phyloP scores from a whole-genome alignment of 164 flowering plant genomes.

The Houttuynia cordata region DNA sequence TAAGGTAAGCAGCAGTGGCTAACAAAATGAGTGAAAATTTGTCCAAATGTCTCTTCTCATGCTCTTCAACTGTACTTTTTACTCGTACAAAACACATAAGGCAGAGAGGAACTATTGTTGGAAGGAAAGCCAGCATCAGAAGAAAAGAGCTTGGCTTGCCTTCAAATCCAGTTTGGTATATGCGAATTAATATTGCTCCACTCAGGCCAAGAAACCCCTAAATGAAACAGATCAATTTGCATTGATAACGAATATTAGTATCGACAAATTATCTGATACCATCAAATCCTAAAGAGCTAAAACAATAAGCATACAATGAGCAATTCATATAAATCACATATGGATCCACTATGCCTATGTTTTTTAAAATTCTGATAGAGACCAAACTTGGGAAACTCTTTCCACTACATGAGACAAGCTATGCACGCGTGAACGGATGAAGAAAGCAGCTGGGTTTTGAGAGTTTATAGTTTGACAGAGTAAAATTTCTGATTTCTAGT shows the following conservation, averaged over 20 bases:
- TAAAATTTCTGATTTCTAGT: no score
- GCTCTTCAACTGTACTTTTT: conserved; percentile 13
- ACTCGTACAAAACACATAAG: conserved; percentile 59
- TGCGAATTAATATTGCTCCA: conserved; percentile 77
- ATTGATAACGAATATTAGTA: background rate
- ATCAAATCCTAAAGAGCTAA: no score
- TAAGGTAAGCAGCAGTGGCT: conserved; percentile 50
- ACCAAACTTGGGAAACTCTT: no score
- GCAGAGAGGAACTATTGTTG: conserved; percentile 38
- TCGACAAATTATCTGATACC: background rate
- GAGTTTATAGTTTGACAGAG: no score
- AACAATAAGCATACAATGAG: no score
- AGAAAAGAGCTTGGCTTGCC: conserved; percentile 53
- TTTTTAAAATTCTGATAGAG: no score
- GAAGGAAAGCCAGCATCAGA: conserved; percentile 63
- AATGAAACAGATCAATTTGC: conserved; percentile 1
- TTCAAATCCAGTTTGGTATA: conserved; percentile 41
- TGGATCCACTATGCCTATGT: no score
- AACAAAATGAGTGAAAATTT: conserved; percentile 49
- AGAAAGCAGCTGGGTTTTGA: no score
- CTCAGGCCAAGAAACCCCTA: conserved; percentile 95
- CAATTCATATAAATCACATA: no score
- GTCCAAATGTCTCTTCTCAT: conserved; percentile 54
- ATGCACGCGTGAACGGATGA: no score
- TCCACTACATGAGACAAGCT: no score